Base-by-base conservation (phyloP, 495 filamentous ascomycete genomes). In the Aspergillus affinis region DNA sequence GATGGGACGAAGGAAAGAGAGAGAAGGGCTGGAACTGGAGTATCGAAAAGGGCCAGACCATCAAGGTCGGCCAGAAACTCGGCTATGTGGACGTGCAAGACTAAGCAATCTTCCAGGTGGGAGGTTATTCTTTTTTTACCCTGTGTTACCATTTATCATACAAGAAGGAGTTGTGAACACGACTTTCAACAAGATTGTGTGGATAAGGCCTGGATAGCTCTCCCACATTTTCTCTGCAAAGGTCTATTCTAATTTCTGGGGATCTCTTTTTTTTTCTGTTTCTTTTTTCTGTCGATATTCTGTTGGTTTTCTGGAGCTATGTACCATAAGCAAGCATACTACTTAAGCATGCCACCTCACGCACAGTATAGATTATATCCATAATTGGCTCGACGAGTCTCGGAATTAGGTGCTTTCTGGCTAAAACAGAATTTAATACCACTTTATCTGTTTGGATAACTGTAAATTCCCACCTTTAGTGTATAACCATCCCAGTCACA, bases 31-130 rank as follows among this genome's bases (percentile, higher is more conserved):
- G 91, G 83, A 83, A 78, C 64, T 98, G 93, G 91, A 76, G 73
- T 18, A 86, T 97, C 50, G 82, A 90, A 66, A 89, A 91, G 69
- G 94, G 94, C 8, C 90, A 96, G 74, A 88, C 82, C 65, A 82
- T 98, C 62, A 91, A 93, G 76, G 85, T 97, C 69, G 94, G 94
- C 17, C 78, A 98, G 74, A 86, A 88, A 13, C 73, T 98, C 65
- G 94, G 93, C n/a, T 79, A 72, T 69, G 82, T 88, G 8, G 81
- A 78, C 52, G 55, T 61, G 29, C 30, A 62, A 12, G 32, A 66
- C 23, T 71, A 66, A 54, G 55, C 50, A 52, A 47, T 12, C 23
- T 21, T 18, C 8, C 20, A 8, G 27, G 27, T 27, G 27, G 21
- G 50, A 52, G 21, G 21, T 49, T 41, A 9, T 36, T 36, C 6